These are phyloP conservation scores for Saussurea involucrata DNA, from an alignment of 129 eudicot species.

Conservation along the genomic window DNA sequence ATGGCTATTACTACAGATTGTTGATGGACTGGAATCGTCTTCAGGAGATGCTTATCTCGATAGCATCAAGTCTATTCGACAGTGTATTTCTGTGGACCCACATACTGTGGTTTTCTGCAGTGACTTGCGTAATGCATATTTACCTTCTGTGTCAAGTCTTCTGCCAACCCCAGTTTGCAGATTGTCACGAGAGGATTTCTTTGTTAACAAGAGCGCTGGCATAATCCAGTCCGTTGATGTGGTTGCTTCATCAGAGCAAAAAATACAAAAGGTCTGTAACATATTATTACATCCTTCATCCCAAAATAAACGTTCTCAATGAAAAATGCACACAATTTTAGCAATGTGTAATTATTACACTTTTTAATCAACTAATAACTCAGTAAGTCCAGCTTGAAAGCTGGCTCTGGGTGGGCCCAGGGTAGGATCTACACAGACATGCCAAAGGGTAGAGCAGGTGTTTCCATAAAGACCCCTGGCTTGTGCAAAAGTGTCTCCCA, in stretches of 20 bases:
- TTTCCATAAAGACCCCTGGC: too few species aligned
- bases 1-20: conserved; percentile 41
- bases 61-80: conserved; percentile 41
- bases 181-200: conserved; percentile 27
- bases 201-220: conserved; percentile 14
- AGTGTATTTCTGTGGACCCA: conserved; percentile 45
- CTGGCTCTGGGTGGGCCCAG: too few species aligned
- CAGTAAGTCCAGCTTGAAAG: too few species aligned
- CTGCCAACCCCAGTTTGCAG: conserved; percentile 36
- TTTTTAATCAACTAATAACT: background rate
- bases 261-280: conserved; percentile 16
- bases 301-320: background rate
- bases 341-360: too few species aligned
- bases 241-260: conserved; percentile 14
- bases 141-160: conserved; percentile 38
- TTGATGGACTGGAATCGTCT: conserved; percentile 59
- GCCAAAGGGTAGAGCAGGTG: too few species aligned
- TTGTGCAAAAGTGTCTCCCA: too few species aligned
- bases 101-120: conserved; percentile 60
- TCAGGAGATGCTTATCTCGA: conserved; percentile 37
- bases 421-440: too few species aligned
- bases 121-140: conserved; percentile 23
- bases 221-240: conserved; percentile 18
- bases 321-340: background rate
- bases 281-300: background rate